Percentiles rank a stretch among this genome's conserved stretches.
Conservation (phyloP, 768 basidiomycete species). For the Xerocomellus chrysenteron region DNA sequence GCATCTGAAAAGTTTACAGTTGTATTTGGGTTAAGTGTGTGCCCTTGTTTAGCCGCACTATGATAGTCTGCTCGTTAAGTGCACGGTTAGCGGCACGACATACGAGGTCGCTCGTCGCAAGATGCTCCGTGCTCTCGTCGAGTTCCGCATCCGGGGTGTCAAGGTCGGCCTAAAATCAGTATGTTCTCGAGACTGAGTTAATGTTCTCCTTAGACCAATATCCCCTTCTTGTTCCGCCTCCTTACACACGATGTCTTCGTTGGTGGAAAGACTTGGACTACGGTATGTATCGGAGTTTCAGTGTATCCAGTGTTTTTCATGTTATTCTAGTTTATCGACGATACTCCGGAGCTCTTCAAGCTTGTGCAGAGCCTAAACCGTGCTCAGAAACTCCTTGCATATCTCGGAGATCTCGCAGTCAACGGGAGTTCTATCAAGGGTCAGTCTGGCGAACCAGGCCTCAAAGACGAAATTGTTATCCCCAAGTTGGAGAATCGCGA, state of each 20-base stretch:
- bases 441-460: conserved; percentile 91
- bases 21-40: conserved; percentile 2
- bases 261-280: conserved; percentile 97
- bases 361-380: conserved; percentile 97
- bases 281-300: conserved; percentile 44
- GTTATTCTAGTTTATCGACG: conserved; percentile 85
- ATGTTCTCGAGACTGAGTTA: background rate
- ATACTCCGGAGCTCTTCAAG: conserved; percentile 99
- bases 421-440: conserved; percentile 99
- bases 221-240: conserved; percentile 98
- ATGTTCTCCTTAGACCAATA: conserved; percentile 73
- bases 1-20: conserved; percentile 21
- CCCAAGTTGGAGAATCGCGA: conserved; percentile 79
- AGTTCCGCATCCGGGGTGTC: conserved; percentile 99
- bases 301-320: conserved; percentile 7
- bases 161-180: conserved; percentile 51
- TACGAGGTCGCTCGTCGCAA: conserved; percentile 98
- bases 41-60: conserved; percentile 76
- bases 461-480: conserved; percentile 82
- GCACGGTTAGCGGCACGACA: conserved; percentile 92
- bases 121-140: conserved; percentile 99
- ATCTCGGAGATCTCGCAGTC: conserved; percentile 96
- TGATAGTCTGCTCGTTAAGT: conserved; percentile 96
- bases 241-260: conserved; percentile 97
- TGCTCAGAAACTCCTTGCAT: conserved; percentile 94